Evolutionary conservation across 2,329 filamentous ascomycete genomes (phyloP).

Genomic region (Fusarium liriodendri): DNA sequence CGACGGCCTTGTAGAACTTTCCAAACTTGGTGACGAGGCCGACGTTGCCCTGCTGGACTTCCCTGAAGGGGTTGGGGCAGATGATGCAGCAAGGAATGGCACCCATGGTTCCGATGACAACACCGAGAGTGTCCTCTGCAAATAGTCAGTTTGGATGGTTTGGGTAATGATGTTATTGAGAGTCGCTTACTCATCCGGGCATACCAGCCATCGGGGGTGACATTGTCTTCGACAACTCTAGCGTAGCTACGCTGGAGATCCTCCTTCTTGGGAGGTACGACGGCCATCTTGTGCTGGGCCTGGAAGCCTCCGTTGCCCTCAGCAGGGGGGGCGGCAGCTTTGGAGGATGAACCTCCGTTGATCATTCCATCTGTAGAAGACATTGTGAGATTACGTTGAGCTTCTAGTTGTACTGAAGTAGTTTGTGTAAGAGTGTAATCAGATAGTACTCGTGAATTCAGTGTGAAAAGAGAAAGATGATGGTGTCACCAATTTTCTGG

Average conservation of each 20-base stretch:
- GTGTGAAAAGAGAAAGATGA: neutral
- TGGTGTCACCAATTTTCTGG: slow-evolving; percentile 12
- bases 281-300: slow-evolving; percentile 69
- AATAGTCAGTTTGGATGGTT: neutral
- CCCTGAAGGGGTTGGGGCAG: slow-evolving; percentile 97
- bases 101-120: slow-evolving; percentile 80
- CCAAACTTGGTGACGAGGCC: slow-evolving; percentile 97
- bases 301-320: slow-evolving; percentile 57
- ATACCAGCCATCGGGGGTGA: slow-evolving; percentile 86
- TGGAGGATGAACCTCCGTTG: slow-evolving; percentile 46
- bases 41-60: slow-evolving; percentile 91
- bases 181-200: slow-evolving; percentile 79
- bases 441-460: neutral
- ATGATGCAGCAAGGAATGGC: slow-evolving; percentile 91
- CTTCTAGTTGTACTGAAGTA: neutral
- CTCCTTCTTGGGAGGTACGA: slow-evolving; percentile 83
- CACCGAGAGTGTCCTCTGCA: slow-evolving; percentile 78
- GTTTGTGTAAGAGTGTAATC: neutral
- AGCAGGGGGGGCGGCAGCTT: slow-evolving; percentile 37
- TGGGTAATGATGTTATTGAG: neutral
- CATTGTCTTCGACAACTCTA: slow-evolving; percentile 70
- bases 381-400: slow-evolving; percentile 15
- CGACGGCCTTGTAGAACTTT: slow-evolving; percentile 92
- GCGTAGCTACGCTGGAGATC: slow-evolving; percentile 90
- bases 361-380: slow-evolving; percentile 34